These are phyloP conservation scores for Epichloe coenophiala DNA, from an alignment of 2,329 filamentous ascomycete genomes.

Conservation along the genomic window DNA sequence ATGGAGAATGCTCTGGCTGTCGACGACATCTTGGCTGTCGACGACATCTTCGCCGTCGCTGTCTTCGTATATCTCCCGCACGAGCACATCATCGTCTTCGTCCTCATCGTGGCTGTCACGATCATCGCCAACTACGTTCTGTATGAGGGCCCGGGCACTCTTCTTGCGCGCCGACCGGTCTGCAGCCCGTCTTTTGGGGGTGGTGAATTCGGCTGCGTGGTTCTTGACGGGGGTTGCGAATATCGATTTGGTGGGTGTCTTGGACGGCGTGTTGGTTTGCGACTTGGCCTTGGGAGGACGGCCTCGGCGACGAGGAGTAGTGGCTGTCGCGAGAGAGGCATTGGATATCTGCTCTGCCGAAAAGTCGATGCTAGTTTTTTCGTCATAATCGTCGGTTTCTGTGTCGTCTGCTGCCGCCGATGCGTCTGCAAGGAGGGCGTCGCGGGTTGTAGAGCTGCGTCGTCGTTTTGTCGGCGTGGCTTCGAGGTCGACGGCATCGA, in stretches of 20 bases:
- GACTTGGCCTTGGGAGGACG: constrained; percentile 16
- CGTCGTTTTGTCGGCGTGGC: constrained; percentile 20
- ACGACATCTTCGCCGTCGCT: constrained; percentile 64
- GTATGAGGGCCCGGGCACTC: constrained; percentile 63
- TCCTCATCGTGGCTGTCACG: constrained; percentile 58
- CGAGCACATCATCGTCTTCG: constrained; percentile 8
- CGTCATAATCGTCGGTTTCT: constrained; percentile 3
- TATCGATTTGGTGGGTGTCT: constrained; percentile 12
- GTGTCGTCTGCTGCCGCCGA: constrained; percentile 2
- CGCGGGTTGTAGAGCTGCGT: constrained; percentile 9
- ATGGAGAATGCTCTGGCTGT: constrained; percentile 22
- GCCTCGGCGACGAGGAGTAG: constrained; percentile 19
- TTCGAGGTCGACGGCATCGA: constrained; percentile 15
- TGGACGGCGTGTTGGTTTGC: constrained; percentile 18
- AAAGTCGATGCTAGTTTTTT: neutral
- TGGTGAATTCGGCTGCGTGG: constrained; percentile 26
- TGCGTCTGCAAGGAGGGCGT: constrained; percentile 1
- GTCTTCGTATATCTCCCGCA: constrained; percentile 27
- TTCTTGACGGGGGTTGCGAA: constrained; percentile 29
- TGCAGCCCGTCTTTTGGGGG: constrained; percentile 55
- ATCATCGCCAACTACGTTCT: constrained; percentile 52
- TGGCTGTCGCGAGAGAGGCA: constrained; percentile 10
- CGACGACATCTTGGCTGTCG: no score
- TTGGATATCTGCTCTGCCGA: neutral
- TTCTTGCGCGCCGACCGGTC: constrained; percentile 81